Percentiles rank a stretch among this genome's conserved stretches.
Evolutionary conservation across 192 early-diverging fungal genomes (phyloP).

Genomic region (Kickxella alabastrina): DNA sequence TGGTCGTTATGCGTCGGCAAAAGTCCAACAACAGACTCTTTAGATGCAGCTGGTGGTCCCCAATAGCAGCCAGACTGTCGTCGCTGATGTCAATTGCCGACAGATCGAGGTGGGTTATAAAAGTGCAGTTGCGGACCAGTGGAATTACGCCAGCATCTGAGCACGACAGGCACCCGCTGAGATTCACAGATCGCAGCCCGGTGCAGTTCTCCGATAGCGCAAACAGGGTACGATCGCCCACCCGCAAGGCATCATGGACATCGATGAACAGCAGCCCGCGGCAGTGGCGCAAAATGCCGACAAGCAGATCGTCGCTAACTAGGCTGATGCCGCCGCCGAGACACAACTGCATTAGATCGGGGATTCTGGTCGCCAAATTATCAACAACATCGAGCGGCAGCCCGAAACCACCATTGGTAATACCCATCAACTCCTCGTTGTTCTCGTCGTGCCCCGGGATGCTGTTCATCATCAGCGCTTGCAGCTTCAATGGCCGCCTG

Average conservation of each 20-base stretch:
- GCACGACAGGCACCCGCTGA: constrained; percentile 25
- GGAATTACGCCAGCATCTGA: constrained; percentile 17
- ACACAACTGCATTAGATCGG: constrained; percentile 14
- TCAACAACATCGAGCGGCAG: constrained; percentile 3
- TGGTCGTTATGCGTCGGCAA: constrained; percentile 22
- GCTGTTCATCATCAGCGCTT: neutral
- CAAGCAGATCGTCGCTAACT: constrained; percentile 22
- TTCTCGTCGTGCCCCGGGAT: neutral
- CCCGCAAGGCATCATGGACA: constrained; percentile 17
- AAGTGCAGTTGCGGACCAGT: constrained; percentile 15
- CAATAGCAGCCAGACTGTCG: constrained; percentile 14
- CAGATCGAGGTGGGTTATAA: constrained; percentile 16
- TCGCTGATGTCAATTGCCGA: constrained; percentile 21
- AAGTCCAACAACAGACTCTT: constrained; percentile 20
- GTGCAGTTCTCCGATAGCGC: constrained; percentile 24
- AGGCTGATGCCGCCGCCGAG: constrained; percentile 24
- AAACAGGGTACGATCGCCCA: constrained; percentile 8
- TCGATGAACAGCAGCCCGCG: constrained; percentile 11
- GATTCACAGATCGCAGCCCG: constrained; percentile 9
- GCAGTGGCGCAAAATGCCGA: constrained; percentile 11
- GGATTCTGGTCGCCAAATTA: constrained; percentile 7
- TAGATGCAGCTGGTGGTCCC: constrained; percentile 15
- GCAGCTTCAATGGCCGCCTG: neutral
- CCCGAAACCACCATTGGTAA: neutral
- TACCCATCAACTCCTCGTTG: neutral